Evolutionary conservation across 139 green algal species (phyloP).

Genomic region (Haematococcus sp.): DNA sequence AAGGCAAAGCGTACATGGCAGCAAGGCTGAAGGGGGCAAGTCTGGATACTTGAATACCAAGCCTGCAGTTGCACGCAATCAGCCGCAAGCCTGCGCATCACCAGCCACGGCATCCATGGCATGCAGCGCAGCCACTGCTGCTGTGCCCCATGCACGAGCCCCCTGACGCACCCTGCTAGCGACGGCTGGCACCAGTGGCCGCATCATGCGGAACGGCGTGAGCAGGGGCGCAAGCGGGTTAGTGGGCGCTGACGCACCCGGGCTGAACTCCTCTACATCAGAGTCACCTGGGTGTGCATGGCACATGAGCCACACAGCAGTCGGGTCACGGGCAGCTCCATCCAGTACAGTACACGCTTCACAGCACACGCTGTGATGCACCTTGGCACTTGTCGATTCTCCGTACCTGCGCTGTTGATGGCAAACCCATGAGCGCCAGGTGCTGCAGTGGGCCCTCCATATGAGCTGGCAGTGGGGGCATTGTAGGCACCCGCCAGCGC

Average conservation of each 20-base stretch:
- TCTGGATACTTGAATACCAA: too few species aligned
- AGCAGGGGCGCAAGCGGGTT: slow-evolving; percentile 12
- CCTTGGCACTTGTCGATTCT: not conserved
- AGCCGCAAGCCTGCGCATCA: too few species aligned
- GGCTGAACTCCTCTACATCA: slow-evolving; percentile 8
- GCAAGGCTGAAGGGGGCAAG: too few species aligned
- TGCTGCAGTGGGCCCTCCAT: too few species aligned
- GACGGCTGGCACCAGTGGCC: slow-evolving; percentile 4
- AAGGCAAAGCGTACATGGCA: not conserved
- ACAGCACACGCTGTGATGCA: not conserved
- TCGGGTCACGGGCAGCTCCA: not conserved
- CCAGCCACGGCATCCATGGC: too few species aligned
- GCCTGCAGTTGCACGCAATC: not conserved
- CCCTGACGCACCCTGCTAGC: not conserved
- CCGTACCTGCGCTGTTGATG: too few species aligned
- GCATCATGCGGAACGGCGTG: slow-evolving; percentile 11
- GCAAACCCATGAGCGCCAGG: too few species aligned
- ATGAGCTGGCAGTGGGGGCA: too few species aligned
- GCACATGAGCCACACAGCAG: not conserved
- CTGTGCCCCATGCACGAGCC: too few species aligned
- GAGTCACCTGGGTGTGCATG: not conserved
- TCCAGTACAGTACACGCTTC: not conserved
- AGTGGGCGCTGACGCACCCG: not conserved
- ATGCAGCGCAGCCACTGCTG: too few species aligned
- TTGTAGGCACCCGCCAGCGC: too few species aligned